phyloP scores from a whole-genome alignment of 108 stramenopile genomes.

The Cyclotella baltica region DNA sequence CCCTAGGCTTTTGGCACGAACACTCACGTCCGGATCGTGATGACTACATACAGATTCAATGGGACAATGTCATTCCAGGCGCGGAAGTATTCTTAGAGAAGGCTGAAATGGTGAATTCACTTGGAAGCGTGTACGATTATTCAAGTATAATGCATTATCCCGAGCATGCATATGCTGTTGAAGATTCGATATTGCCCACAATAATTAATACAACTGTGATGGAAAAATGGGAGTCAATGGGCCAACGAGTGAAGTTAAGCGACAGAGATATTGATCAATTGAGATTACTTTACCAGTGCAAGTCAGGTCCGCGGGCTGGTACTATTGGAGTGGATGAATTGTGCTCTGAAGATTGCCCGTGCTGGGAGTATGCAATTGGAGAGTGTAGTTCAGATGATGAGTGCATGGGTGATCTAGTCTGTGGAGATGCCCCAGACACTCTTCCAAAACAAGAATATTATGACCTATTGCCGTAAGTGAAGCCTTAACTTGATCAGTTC shows the following conservation, averaged over 20 bases:
- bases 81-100: conserved; percentile 41
- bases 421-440: conserved; percentile 27
- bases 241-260: conserved; percentile 48
- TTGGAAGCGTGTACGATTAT: conserved; percentile 56
- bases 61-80: conserved; percentile 32
- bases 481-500: too few species aligned
- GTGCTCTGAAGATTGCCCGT: conserved; percentile 49
- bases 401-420: conserved; percentile 54
- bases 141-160: conserved; percentile 62
- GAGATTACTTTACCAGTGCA: conserved; percentile 48
- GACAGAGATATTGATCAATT: conserved; percentile 47
- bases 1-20: conserved; percentile 68
- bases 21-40: conserved; percentile 62
- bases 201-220: conserved; percentile 6
- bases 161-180: conserved; percentile 38
- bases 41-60: conserved; percentile 40
- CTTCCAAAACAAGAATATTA: conserved; percentile 1
- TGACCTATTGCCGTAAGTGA: conserved; percentile 20
- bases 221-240: conserved; percentile 40
- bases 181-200: conserved; percentile 15
- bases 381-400: conserved; percentile 48
- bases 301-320: conserved; percentile 31
- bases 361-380: conserved; percentile 51
- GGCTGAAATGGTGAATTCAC: conserved; percentile 20
- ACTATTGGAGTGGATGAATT: conserved; percentile 27